phyloP scores from a whole-genome alignment of 108 stramenopile species.

The Cyclotella choctawhatcheeana region DNA sequence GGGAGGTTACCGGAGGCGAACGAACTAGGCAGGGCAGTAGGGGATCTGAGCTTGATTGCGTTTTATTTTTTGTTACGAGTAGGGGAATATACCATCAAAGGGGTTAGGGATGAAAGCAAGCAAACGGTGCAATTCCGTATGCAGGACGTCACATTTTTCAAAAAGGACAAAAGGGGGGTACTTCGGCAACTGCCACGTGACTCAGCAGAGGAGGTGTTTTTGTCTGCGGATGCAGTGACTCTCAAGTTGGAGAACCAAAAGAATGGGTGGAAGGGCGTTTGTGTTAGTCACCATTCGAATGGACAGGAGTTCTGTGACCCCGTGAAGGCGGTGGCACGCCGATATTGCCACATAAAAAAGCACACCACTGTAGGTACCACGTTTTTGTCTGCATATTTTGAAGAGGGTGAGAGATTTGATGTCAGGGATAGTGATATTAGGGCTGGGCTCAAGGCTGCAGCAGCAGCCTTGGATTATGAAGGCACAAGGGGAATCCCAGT shows the following conservation, averaged over 20 bases:
- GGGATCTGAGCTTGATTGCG: conserved; percentile 5
- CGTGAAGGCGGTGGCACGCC: neutral
- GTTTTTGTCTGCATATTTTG: neutral
- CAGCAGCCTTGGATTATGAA: neutral
- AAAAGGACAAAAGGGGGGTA: neutral
- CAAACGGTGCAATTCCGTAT: neutral
- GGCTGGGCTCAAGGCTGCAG: neutral
- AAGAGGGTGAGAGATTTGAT: neutral
- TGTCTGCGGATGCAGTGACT: neutral
- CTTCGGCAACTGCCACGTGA: neutral
- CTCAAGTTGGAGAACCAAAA: conserved; percentile 15
- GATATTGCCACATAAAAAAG: neutral
- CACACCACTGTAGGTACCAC: neutral
- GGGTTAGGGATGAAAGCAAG: neutral
- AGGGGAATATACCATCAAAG: conserved; percentile 12
- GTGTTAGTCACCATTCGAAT: neutral
- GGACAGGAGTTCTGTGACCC: neutral
- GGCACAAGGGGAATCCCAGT: neutral
- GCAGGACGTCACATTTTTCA: conserved; percentile 4
- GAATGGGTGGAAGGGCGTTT: conserved; percentile 18
- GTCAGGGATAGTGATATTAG: neutral
- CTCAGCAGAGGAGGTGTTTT: neutral
- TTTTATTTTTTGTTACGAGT: conserved; percentile 16
- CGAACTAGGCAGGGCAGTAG: neutral
- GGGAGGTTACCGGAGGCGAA: neutral